Conservation (phyloP, 495 filamentous ascomycete species). For the Aspergillus olivimuriae region DNA sequence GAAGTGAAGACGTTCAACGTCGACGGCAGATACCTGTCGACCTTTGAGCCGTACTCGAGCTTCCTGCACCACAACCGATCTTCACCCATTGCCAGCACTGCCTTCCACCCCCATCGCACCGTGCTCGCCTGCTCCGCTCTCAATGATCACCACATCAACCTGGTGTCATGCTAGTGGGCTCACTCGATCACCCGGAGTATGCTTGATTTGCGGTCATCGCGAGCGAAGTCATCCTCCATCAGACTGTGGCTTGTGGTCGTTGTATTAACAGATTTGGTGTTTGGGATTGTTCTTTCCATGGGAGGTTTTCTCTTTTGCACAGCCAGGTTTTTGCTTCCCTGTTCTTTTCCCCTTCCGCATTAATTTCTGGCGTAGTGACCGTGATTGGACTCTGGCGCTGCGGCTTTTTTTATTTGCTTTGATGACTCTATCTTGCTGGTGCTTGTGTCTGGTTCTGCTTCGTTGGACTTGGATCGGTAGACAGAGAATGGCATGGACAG, state of each 20-base stretch:
- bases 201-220: too few species aligned
- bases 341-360: neutral
- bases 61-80: constrained; percentile 75
- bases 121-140: constrained; percentile 74
- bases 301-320: neutral
- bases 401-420: neutral
- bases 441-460: neutral
- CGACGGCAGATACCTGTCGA: constrained; percentile 67
- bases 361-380: neutral
- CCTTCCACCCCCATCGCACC: constrained; percentile 94
- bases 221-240: too few species aligned
- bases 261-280: neutral
- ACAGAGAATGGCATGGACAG: constrained; percentile 25
- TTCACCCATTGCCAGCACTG: constrained; percentile 76
- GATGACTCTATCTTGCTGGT: neutral
- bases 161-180: constrained; percentile 35
- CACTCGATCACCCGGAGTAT: too few species aligned
- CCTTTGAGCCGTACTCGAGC: constrained; percentile 78
- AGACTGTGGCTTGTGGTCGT: neutral
- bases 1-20: constrained; percentile 89
- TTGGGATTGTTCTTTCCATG: neutral
- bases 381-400: neutral
- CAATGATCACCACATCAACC: constrained; percentile 43
- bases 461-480: neutral
- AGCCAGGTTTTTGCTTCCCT: neutral